Evolutionary conservation across 1,139 yeast species (phyloP).

Genomic region (Nakaseomyces nivariensis): DNA sequence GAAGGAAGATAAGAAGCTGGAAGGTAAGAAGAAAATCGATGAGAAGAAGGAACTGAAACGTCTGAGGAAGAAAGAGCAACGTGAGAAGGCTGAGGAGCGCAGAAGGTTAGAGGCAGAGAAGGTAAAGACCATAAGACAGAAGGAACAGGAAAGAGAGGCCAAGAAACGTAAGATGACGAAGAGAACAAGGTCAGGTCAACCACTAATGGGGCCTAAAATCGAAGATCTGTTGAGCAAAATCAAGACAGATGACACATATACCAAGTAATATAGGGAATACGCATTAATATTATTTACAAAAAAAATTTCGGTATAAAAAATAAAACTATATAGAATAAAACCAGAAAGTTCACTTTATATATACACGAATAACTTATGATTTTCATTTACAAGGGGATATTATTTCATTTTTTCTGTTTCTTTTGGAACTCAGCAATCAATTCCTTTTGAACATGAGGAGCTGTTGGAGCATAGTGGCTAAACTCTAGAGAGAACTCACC

Average conservation of each 20-base stretch:
- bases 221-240: slow-evolving; percentile 71
- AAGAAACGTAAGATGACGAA: slow-evolving; percentile 45
- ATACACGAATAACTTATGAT: background rate
- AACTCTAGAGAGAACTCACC: slow-evolving; percentile 96
- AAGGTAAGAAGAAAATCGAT: slow-evolving; percentile 19
- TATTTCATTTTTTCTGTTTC: slow-evolving; percentile 32
- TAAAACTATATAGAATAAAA: background rate
- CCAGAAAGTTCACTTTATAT: background rate
- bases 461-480: slow-evolving; percentile 81
- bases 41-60: slow-evolving; percentile 39
- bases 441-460: slow-evolving; percentile 85
- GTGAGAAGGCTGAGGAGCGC: slow-evolving; percentile 30
- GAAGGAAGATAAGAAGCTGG: slow-evolving; percentile 17
- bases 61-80: slow-evolving; percentile 35
- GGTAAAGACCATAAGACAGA: slow-evolving; percentile 24
- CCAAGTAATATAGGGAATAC: slow-evolving; percentile 4
- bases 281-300: background rate
- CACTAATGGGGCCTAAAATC: slow-evolving; percentile 84
- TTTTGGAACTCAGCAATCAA: slow-evolving; percentile 76
- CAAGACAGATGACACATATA: slow-evolving; percentile 37
- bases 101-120: slow-evolving; percentile 28
- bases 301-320: slow-evolving; percentile 3
- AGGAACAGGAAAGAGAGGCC: slow-evolving; percentile 33
- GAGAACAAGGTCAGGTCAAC: slow-evolving; percentile 72
- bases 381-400: background rate